Conservation (phyloP, 306 rosid genomes). For the Elaeagnus macrophylla region DNA sequence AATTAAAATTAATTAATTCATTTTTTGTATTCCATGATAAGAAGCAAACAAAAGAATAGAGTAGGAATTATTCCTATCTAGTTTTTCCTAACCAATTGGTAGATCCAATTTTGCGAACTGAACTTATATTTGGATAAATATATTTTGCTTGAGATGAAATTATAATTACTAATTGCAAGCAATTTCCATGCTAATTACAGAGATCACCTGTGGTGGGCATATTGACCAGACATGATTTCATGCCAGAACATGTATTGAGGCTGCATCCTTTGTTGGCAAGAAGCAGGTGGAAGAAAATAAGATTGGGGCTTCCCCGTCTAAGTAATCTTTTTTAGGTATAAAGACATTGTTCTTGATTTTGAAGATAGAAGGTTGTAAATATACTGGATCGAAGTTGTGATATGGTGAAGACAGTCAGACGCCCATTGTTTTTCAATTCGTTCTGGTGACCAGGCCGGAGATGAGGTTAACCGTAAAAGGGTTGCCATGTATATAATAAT, state of each 20-base stretch:
- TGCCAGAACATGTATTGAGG: slow-evolving; percentile 67
- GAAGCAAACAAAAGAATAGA: too few relatives aligned
- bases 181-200: slow-evolving; percentile 38
- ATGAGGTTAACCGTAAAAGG: neutral
- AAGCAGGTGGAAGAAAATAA: slow-evolving; percentile 64
- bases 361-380: slow-evolving; percentile 13
- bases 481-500: too few relatives aligned
- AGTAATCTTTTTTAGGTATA: slow-evolving; percentile 16
- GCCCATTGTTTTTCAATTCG: slow-evolving; percentile 1
- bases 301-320: slow-evolving; percentile 32
- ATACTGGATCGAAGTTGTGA: neutral
- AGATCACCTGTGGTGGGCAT: slow-evolving; percentile 72
- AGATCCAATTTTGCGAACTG: too few relatives aligned
- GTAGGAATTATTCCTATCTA: too few relatives aligned
- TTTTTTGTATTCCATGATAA: too few relatives aligned
- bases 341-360: slow-evolving; percentile 6
- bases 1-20: too few relatives aligned
- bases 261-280: slow-evolving; percentile 59
- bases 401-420: neutral
- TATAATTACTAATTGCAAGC: neutral
- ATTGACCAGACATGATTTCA: slow-evolving; percentile 85
- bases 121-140: too few relatives aligned
- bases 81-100: too few relatives aligned
- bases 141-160: neutral
- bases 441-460: slow-evolving; percentile 10